Conservation (phyloP, 2,329 filamentous ascomycete species). For the Pestalotiopsis sp. region DNA sequence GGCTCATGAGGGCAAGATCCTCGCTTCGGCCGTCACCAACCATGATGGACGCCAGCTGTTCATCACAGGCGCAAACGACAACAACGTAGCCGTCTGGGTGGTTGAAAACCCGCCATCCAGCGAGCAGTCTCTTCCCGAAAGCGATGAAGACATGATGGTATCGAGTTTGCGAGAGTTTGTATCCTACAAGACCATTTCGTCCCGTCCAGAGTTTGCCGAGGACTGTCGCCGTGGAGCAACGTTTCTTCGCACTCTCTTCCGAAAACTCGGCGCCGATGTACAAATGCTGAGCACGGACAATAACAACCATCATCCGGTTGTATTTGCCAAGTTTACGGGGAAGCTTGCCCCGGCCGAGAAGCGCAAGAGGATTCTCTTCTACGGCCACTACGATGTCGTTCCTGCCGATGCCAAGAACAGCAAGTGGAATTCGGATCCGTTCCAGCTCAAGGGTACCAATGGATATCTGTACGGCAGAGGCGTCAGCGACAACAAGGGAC, state of each 20-base stretch:
- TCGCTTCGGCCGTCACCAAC: conserved; percentile 76
- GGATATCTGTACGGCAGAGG: conserved; percentile 94
- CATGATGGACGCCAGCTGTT: conserved; percentile 77
- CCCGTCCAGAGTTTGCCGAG: conserved; percentile 79
- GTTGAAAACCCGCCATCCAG: conserved; percentile 50
- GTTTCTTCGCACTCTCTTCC: conserved; percentile 86
- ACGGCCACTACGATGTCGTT: conserved; percentile 97
- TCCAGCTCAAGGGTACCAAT: conserved; percentile 83
- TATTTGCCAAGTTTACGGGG: conserved; percentile 83
- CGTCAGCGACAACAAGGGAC: conserved; percentile 97
- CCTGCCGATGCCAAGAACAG: conserved; percentile 78
- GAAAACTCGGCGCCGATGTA: conserved; percentile 84
- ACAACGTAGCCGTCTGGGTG: conserved; percentile 86
- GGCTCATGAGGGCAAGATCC: conserved; percentile 83
- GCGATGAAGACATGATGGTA: conserved; percentile 57
- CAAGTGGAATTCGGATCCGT: conserved; percentile 87
- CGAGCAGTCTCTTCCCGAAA: conserved; percentile 34
- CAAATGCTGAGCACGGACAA: conserved; percentile 85
- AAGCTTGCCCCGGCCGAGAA: conserved; percentile 64
- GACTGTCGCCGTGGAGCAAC: conserved; percentile 93
- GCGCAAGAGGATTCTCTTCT: conserved; percentile 89
- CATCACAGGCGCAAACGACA: conserved; percentile 92
- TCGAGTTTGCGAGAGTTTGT: conserved; percentile 83
- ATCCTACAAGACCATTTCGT: conserved; percentile 88
- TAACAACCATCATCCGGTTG: conserved; percentile 79